These are phyloP conservation scores for Kazachstania taianensis DNA, from an alignment of 805 yeast genomes.

Conservation along the genomic window DNA sequence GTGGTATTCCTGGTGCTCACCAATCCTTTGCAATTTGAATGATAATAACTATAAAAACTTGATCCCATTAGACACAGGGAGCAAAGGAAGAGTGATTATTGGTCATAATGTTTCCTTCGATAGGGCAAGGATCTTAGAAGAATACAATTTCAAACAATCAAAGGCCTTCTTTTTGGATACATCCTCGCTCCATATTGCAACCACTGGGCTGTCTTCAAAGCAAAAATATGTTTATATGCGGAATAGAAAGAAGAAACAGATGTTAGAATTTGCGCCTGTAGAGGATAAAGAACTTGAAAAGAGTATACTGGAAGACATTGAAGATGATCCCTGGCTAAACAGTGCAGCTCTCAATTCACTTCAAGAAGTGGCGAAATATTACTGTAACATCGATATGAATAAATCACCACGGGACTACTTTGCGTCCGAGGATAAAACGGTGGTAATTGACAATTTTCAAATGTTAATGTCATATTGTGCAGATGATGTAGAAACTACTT, in stretches of 20 bases:
- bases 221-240: slow-evolving; percentile 75
- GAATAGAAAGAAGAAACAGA: slow-evolving; percentile 33
- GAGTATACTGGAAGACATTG: slow-evolving; percentile 19
- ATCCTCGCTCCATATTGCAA: slow-evolving; percentile 85
- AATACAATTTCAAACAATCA: slow-evolving; percentile 57
- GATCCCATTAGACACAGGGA: slow-evolving; percentile 58
- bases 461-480: slow-evolving; percentile 73
- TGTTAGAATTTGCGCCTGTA: slow-evolving; percentile 4
- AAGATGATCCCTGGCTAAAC: slow-evolving; percentile 71
- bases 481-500: slow-evolving; percentile 69
- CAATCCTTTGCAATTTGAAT: slow-evolving; percentile 45
- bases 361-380: slow-evolving; percentile 67
- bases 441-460: slow-evolving; percentile 47
- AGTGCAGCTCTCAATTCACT: slow-evolving; percentile 71
- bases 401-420: slow-evolving; percentile 63
- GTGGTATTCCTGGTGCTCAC: slow-evolving; percentile 95
- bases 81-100: slow-evolving; percentile 48
- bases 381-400: slow-evolving; percentile 58
- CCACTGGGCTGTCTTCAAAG: slow-evolving; percentile 84
- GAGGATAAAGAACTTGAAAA: slow-evolving; percentile 9
- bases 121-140: slow-evolving; percentile 77
- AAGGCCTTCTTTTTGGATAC: slow-evolving; percentile 81
- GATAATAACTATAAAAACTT: slow-evolving; percentile 43
- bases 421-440: slow-evolving; percentile 41
- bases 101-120: slow-evolving; percentile 93